phyloP scores from a whole-genome alignment of 306 rosid genomes.

The Morella rubra region DNA sequence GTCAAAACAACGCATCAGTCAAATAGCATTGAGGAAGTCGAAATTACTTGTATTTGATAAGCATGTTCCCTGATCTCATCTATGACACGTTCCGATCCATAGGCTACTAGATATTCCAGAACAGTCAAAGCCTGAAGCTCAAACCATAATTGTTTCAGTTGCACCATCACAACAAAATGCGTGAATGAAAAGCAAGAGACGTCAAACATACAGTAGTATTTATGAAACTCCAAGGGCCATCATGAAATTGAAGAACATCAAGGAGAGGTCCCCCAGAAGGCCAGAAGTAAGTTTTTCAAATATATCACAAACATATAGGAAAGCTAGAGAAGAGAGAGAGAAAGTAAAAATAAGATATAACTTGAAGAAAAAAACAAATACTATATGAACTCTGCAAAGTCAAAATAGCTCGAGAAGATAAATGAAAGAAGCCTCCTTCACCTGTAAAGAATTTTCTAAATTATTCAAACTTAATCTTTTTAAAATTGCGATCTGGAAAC shows the following conservation, averaged over 20 bases:
- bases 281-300: background rate
- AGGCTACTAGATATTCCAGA: slow-evolving; percentile 89
- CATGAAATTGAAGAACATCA: background rate
- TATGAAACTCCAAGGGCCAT: background rate
- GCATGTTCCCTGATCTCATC: slow-evolving; percentile 95
- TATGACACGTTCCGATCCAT: slow-evolving; percentile 93
- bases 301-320: background rate
- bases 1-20: slow-evolving; percentile 17
- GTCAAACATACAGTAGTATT: background rate
- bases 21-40: slow-evolving; percentile 16
- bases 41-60: slow-evolving; percentile 91
- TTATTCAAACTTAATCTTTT: too few relatives aligned
- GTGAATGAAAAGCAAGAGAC: slow-evolving; percentile 12
- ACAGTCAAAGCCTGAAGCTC: slow-evolving; percentile 77
- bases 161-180: slow-evolving; percentile 2
- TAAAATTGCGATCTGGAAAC: too few relatives aligned
- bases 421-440: too few relatives aligned
- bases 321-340: background rate
- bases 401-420: too few relatives aligned
- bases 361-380: slow-evolving; percentile 8
- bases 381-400: background rate
- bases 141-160: slow-evolving; percentile 23
- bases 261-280: background rate
- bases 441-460: too few relatives aligned
- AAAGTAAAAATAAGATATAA: background rate